phyloP scores from a whole-genome alignment of 345 rosid species.

The Salix suchowensis region DNA sequence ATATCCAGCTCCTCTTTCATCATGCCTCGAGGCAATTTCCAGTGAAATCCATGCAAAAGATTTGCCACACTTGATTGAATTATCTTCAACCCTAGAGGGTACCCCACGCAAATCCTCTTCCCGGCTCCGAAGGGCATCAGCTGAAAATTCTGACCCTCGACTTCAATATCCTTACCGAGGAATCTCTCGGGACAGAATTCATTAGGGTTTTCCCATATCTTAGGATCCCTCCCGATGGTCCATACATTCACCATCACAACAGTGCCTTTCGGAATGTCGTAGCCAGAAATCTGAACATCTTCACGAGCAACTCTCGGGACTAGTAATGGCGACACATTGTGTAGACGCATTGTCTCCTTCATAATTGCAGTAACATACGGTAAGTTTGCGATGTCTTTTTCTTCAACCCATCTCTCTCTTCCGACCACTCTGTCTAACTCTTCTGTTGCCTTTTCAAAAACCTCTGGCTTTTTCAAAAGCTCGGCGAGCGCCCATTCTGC shows the following conservation, averaged over 20 bases:
- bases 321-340: slow-evolving; percentile 54
- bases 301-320: slow-evolving; percentile 41
- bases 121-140: slow-evolving; percentile 65
- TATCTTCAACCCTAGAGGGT: slow-evolving; percentile 50
- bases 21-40: slow-evolving; percentile 42
- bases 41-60: slow-evolving; percentile 52
- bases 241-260: slow-evolving; percentile 41
- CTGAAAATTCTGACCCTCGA: slow-evolving; percentile 56
- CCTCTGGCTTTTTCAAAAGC: slow-evolving; percentile 40
- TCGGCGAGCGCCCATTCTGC: slow-evolving; percentile 64
- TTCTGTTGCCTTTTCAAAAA: slow-evolving; percentile 44
- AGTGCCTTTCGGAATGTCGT: slow-evolving; percentile 47
- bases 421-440: slow-evolving; percentile 58
- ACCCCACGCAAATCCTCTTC: slow-evolving; percentile 70
- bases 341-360: slow-evolving; percentile 61
- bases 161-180: slow-evolving; percentile 38
- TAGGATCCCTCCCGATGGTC: slow-evolving; percentile 56
- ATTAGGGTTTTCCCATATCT: slow-evolving; percentile 46
- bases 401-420: slow-evolving; percentile 46
- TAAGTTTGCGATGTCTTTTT: slow-evolving; percentile 42
- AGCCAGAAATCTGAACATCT: slow-evolving; percentile 34
- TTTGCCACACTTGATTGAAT: slow-evolving; percentile 49
- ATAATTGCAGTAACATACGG: slow-evolving; percentile 43
- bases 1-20: slow-evolving; percentile 37
- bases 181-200: slow-evolving; percentile 58